Base-by-base conservation (phyloP, 2,329 filamentous ascomycete genomes). In the Incumbomyces delicatus region DNA sequence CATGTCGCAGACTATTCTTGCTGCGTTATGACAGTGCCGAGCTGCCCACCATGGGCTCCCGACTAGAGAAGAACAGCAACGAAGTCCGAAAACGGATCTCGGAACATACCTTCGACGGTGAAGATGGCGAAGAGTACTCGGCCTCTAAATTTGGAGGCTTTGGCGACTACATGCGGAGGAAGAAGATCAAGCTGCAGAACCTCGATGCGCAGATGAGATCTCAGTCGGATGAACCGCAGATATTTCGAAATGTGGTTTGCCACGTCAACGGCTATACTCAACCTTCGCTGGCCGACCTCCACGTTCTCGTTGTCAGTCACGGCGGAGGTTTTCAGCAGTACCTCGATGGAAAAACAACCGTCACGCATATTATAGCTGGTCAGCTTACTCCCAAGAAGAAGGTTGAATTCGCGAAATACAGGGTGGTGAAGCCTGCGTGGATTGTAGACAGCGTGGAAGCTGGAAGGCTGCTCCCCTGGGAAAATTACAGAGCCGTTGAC, bases 161-260 rank as follows among this genome's bases (percentile, higher is more conserved):
- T 59, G 68, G 74, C 18, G 90, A 96, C 60, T 98, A 96, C 65
- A 94, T 95, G 62, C 77, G 89, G 41, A 82, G 89, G 47, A 98
- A 98, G 72, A 95, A 94, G 73, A 81, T 95, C 65, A 98, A 98
- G 62, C 75, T 98, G 2, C 92, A 96, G 65, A 98, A 98, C 60
- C 77, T 92, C 27, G 92, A 98, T 66, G 81, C 81, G 7, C 79
- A 94, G 45, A 72, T 94, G 37, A 81, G 90, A 49, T 76, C 83
- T 29, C 71, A 78, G 3, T 77, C 81, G 0, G 80, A 83, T 54
- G 87, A 85, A 53, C 87, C 88, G 8, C 80, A 78, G 51, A 87
- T 98, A 44, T 98, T 98, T 72, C 87, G 83, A 56, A 88, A 87
- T 1, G 76, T 96, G 7, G 88, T 95, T 11, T 87, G 83, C 8